Evolutionary conservation across 768 basidiomycete genomes (phyloP).

Genomic region (Mycena chlorophos): DNA sequence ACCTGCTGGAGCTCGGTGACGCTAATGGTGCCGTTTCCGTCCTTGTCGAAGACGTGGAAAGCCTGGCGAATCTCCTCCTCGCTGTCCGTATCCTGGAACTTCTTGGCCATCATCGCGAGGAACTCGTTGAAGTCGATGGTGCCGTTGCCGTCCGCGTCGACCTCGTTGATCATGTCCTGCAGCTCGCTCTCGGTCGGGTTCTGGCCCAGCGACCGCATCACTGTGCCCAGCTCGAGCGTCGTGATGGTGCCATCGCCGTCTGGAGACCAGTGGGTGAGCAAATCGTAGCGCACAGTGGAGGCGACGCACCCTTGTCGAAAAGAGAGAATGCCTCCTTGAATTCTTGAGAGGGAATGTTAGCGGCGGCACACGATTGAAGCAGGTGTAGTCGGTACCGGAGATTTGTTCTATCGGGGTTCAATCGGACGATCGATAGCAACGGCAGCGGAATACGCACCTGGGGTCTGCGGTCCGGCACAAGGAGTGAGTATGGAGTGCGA

Average conservation of each 20-base stretch:
- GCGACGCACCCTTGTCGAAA: slow-evolving; percentile 26
- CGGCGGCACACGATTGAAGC: not conserved
- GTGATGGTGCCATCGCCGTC: slow-evolving; percentile 54
- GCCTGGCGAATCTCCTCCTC: slow-evolving; percentile 97
- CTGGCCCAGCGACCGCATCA: slow-evolving; percentile 52
- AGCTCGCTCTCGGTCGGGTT: slow-evolving; percentile 51
- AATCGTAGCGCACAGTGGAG: not conserved
- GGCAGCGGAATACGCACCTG: slow-evolving; percentile 8
- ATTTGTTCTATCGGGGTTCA: slow-evolving; percentile 23
- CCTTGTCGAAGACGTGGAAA: slow-evolving; percentile 97
- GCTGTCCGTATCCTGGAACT: slow-evolving; percentile 89
- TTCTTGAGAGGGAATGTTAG: slow-evolving; percentile 16
- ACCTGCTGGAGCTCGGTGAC: slow-evolving; percentile 86
- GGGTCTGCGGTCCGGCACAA: slow-evolving; percentile 8
- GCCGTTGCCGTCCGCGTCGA: slow-evolving; percentile 49
- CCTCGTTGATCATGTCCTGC: slow-evolving; percentile 51
- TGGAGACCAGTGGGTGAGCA: slow-evolving; percentile 12
- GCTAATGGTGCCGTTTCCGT: slow-evolving; percentile 88
- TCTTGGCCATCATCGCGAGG: slow-evolving; percentile 74
- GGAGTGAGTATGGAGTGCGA: not conserved
- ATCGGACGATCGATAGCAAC: not conserved
- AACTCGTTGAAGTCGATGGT: slow-evolving; percentile 87
- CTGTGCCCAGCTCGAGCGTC: slow-evolving; percentile 46
- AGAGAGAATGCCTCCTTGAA: slow-evolving; percentile 30
- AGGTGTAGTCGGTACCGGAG: slow-evolving; percentile 16